These are phyloP conservation scores for Lasiodiplodia sp. DNA, from an alignment of 2,329 filamentous ascomycete species.

Conservation along the genomic window DNA sequence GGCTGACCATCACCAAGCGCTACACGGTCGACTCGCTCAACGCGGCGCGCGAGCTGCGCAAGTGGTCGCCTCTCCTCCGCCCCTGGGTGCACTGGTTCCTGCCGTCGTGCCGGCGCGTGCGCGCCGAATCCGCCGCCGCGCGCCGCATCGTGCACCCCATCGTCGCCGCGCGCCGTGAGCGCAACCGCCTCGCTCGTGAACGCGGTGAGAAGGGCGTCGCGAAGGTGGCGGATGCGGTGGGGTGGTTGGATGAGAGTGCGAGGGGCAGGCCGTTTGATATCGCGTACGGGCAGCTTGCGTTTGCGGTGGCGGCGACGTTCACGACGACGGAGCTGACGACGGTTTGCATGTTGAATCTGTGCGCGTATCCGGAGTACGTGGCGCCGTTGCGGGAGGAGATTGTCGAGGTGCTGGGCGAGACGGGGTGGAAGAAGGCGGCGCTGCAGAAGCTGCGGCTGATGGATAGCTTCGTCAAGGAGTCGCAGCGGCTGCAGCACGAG, in stretches of 20 bases:
- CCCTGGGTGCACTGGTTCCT: conserved; percentile 31
- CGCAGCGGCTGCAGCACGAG: conserved; percentile 7
- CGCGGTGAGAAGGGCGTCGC: neutral
- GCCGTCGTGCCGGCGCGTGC: neutral
- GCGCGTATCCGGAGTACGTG: conserved; percentile 32
- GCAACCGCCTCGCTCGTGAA: neutral
- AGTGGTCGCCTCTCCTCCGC: conserved; percentile 44
- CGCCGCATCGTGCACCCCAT: neutral
- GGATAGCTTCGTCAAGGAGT: conserved; percentile 34
- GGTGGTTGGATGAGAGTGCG: conserved; percentile 2
- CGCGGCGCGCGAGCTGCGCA: conserved; percentile 40
- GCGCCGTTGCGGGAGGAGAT: conserved; percentile 30
- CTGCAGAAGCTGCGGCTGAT: conserved; percentile 28
- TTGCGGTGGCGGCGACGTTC: conserved; percentile 33
- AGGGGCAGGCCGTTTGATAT: neutral
- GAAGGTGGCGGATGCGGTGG: conserved; percentile 3
- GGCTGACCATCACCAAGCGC: conserved; percentile 45
- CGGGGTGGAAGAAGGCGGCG: conserved; percentile 21
- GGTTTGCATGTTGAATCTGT: conserved; percentile 29
- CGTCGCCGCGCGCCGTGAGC: too few species aligned
- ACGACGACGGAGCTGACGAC: conserved; percentile 1
- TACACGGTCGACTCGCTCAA: conserved; percentile 48
- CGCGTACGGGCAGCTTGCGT: neutral
- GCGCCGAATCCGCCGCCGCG: neutral
- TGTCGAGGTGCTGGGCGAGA: neutral